Base-by-base conservation (phyloP, 2,329 filamentous ascomycete species). In the Trichoderma sp. region DNA sequence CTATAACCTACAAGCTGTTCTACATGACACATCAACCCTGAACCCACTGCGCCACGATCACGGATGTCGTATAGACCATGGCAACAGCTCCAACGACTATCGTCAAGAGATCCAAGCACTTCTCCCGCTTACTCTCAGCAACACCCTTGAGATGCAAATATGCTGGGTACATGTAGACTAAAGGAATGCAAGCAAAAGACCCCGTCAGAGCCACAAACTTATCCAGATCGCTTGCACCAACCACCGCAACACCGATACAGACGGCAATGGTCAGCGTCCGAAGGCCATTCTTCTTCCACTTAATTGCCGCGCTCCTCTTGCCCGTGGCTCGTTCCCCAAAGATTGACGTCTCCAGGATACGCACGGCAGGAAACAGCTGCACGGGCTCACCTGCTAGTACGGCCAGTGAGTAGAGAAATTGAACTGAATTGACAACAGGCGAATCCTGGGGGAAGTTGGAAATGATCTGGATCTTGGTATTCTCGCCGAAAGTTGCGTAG, bases 111-210 rank as follows among this genome's bases (percentile, higher is more conserved):
- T 95, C 93, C 5, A 90, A 86, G 3, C 83, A 81, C 84, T 91
- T 93, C 33, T 85, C 88, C 81, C 83, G 85, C 38, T 81, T 83
- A n/a, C 87, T 89, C 66, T 87, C 85, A 7, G 93, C 93, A 4
- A 92, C 87, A 5, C 91, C 93, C 79, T 88, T 91, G 83, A 91
- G 93, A 82, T 95, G 93, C 80, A 95, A 81, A 77, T 88, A 91
- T 0, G 93, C 89, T 60, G 93, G 93, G 80, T 94, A 95, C 75
- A 95, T 93, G 83, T 94, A 95, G 12, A 95, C 93, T 77, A 95
- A 83, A 16, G 93, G 93, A 72, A 95, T 91, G 79, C 93, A 95
- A 2, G 93, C 93, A 80, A 93, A 91, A 50, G 90, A 92, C 14
- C 93, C 93, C 77, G 94, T 94, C 64, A 95, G 84, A 0, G 93